Base-by-base conservation (phyloP, 495 filamentous ascomycete species). In the Letharia columbiana region DNA sequence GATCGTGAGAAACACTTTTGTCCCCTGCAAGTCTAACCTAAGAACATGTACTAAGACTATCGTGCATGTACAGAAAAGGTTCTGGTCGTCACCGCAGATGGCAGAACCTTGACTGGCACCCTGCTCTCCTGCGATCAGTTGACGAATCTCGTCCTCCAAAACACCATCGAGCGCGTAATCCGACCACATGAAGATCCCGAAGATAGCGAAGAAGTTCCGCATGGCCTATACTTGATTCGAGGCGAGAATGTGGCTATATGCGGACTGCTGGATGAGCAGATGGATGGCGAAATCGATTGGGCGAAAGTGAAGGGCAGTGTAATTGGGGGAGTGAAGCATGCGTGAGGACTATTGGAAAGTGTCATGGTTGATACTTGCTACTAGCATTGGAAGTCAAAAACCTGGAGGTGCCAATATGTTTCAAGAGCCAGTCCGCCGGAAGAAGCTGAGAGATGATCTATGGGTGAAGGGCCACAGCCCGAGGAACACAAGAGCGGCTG, bases 241-340 rank as follows among this genome's bases (percentile, higher is more conserved):
- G 94, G 94, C 23, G 95, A 98, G 70, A 96, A 92, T 74, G 94
- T 98, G 61, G 91, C 89, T n/a, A 76, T 94, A 20, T 91, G 91
- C 52, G 94, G 94, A 9, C 81, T 94, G 57, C 86, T 98, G 20
- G 91, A 98, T 75, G 93, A 96, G 74, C 82, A 89, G 67, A 79
- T 96, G 56, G 94, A 98, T 76, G 79, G 75, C 7, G 89, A 87
- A 64, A 97, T 98, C 68, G 87, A 96, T 76, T 98, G 94, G 94
- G 77, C 81, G 28, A 86, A 91, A 75, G 95, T 98, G 28, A 87
- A 87, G 74, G 94, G 93, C 8, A 86, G 87, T 62, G 88, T 89
- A 49, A 88, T 98, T 70, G 88, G 89, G 61, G 85, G 84, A 42
- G 91, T 92, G 70, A 96, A 94, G 73, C 91, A 89, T 76, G 76